A percentile compares a stretch with the other conserved stretches of the same genome.
These are phyloP conservation scores for Myriosclerotinia curreyana DNA, from an alignment of 2,329 filamentous ascomycete genomes.

Conservation along the genomic window DNA sequence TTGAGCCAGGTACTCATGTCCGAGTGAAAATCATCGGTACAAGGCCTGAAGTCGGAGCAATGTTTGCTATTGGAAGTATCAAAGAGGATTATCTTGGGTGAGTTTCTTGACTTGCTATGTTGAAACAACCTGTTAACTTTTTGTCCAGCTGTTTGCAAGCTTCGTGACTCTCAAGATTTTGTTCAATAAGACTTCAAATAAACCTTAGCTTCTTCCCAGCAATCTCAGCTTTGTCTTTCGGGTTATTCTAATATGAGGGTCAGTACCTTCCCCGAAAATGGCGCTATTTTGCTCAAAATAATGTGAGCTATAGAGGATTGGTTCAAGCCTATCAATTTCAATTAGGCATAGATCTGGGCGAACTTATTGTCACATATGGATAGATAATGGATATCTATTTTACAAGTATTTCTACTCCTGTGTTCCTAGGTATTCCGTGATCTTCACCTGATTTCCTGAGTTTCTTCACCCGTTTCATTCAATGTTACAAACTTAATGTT, in stretches of 20 bases:
- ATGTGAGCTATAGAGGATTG: conserved; percentile 4
- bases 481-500: not conserved
- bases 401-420: not conserved
- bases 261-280: not conserved
- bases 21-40: conserved; percentile 93
- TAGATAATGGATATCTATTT: conserved; percentile 16
- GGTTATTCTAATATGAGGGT: not conserved
- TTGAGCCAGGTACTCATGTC: conserved; percentile 90
- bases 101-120: conserved; percentile 26
- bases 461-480: not conserved
- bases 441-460: not conserved
- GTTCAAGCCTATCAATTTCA: not conserved
- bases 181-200: not conserved
- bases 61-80: conserved; percentile 97
- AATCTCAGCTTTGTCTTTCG: not conserved
- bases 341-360: not conserved
- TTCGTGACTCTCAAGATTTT: conserved; percentile 25
- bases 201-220: not conserved
- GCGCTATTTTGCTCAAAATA: not conserved
- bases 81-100: conserved; percentile 77
- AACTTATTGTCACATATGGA: conserved; percentile 1
- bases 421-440: not conserved
- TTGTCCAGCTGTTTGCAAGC: conserved; percentile 33
- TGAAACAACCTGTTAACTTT: conserved; percentile 13
- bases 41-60: conserved; percentile 86